Conservation (phyloP, 2,329 filamentous ascomycete genomes). For the Aspergillus carbonarius region DNA sequence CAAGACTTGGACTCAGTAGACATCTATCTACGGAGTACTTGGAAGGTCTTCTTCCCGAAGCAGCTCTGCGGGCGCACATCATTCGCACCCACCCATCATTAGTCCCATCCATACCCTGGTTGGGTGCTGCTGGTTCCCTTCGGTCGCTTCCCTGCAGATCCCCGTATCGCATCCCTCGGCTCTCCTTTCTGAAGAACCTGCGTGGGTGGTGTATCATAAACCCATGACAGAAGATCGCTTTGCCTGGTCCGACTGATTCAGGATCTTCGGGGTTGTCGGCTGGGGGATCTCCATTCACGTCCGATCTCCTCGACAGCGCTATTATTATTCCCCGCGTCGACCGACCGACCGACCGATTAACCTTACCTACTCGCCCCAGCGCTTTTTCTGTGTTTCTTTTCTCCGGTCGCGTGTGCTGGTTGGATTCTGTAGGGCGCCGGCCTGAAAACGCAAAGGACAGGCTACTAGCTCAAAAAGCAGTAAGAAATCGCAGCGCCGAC, state of each 20-base stretch:
- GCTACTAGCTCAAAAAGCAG: neutral
- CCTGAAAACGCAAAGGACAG: neutral
- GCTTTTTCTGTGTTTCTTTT: neutral
- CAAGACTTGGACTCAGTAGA: no score
- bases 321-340: neutral
- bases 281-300: no score
- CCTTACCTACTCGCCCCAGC: no score
- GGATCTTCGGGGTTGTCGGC: neutral
- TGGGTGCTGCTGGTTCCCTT: slow-evolving; percentile 4
- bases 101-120: neutral
- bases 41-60: neutral
- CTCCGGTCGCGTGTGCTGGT: slow-evolving; percentile 1
- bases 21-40: no score
- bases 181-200: neutral
- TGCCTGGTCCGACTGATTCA: neutral
- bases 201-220: neutral
- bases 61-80: slow-evolving; percentile 9
- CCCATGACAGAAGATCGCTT: neutral
- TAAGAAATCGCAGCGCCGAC: slow-evolving; percentile 12
- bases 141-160: slow-evolving; percentile 13
- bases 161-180: slow-evolving; percentile 3
- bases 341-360: neutral
- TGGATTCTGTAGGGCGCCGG: neutral
- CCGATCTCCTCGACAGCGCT: neutral
- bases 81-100: neutral